Evolutionary conservation across 345 rosid genomes (phyloP).

Genomic region (Hibiscus tridactylites): DNA sequence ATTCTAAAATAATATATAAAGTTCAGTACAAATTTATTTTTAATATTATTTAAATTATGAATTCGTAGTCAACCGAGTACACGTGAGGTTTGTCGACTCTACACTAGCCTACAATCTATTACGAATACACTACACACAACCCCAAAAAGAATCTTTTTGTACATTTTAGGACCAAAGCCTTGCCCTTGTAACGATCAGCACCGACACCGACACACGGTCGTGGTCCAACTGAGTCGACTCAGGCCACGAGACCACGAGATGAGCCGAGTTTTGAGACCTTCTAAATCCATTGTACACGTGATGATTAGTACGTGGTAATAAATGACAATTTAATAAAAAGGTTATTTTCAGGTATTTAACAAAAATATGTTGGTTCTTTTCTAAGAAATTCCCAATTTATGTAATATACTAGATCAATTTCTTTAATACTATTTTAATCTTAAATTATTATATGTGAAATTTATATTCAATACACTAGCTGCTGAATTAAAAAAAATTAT

Average conservation of each 20-base stretch:
- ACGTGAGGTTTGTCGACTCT: conserved; percentile 1
- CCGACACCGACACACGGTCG: not conserved
- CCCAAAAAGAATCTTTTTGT: not conserved
- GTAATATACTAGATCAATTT: too few species aligned
- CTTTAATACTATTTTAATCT: too few species aligned
- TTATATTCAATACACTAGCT: too few species aligned
- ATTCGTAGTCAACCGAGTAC: not conserved
- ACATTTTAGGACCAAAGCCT: not conserved
- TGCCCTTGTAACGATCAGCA: not conserved
- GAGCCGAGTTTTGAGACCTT: not conserved
- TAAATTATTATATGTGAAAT: too few species aligned
- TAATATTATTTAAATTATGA: too few species aligned
- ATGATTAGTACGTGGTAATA: not conserved
- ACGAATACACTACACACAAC: not conserved
- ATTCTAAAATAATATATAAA: too few species aligned
- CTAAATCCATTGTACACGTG: not conserved
- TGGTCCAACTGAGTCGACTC: not conserved
- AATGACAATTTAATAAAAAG: too few species aligned
- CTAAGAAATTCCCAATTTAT: too few species aligned
- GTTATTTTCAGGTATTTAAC: too few species aligned
- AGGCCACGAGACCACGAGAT: not conserved
- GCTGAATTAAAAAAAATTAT: too few species aligned
- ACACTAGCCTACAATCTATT: not conserved
- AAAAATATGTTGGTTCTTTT: too few species aligned
- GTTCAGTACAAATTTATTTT: too few species aligned